A percentile compares a stretch with the other conserved stretches of the same genome.
phyloP scores from a whole-genome alignment of 1,284 basidiomycete genomes.

The Pisolithus thermaeus region DNA sequence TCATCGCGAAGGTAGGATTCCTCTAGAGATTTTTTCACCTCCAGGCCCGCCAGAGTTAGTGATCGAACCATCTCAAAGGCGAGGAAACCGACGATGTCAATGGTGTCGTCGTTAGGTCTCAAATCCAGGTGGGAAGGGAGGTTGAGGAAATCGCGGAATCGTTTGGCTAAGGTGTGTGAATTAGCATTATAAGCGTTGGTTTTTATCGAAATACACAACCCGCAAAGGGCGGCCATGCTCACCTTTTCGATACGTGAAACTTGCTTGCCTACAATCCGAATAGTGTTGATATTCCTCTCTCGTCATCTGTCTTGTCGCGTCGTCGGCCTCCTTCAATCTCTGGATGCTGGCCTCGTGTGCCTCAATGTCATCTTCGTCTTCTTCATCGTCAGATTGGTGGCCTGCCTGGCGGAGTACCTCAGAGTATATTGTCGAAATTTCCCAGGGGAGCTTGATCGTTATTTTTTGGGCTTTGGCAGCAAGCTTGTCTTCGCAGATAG shows the following conservation, averaged over 20 bases:
- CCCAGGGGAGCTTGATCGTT: slow-evolving; percentile 95
- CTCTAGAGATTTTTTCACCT: slow-evolving; percentile 75
- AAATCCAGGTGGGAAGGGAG: slow-evolving; percentile 86
- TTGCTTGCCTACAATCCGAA: slow-evolving; percentile 94
- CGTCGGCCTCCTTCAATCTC: slow-evolving; percentile 89
- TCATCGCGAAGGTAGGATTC: slow-evolving; percentile 65
- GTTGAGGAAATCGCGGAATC: slow-evolving; percentile 94
- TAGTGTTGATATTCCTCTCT: slow-evolving; percentile 97
- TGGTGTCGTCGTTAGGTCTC: slow-evolving; percentile 90
- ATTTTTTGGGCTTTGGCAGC: slow-evolving; percentile 86
- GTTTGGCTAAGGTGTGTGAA: slow-evolving; percentile 57
- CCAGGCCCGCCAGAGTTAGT: slow-evolving; percentile 80
- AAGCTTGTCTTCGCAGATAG: slow-evolving; percentile 57
- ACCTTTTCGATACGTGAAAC: slow-evolving; percentile 96
- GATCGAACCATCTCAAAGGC: slow-evolving; percentile 97
- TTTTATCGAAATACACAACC: background rate
- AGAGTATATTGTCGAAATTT: slow-evolving; percentile 86
- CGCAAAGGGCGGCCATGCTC: background rate
- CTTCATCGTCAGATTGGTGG: slow-evolving; percentile 84
- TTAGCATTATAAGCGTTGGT: too few species aligned
- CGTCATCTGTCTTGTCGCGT: slow-evolving; percentile 94
- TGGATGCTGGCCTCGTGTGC: slow-evolving; percentile 92
- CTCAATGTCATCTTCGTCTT: slow-evolving; percentile 95
- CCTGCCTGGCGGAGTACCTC: slow-evolving; percentile 71
- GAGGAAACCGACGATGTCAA: slow-evolving; percentile 95